Evolutionary conservation across 2,329 filamentous ascomycete species (phyloP), one percentile per base, ranked within the genome.

Genomic region (Hirsutella rhossiliensis): DNA sequence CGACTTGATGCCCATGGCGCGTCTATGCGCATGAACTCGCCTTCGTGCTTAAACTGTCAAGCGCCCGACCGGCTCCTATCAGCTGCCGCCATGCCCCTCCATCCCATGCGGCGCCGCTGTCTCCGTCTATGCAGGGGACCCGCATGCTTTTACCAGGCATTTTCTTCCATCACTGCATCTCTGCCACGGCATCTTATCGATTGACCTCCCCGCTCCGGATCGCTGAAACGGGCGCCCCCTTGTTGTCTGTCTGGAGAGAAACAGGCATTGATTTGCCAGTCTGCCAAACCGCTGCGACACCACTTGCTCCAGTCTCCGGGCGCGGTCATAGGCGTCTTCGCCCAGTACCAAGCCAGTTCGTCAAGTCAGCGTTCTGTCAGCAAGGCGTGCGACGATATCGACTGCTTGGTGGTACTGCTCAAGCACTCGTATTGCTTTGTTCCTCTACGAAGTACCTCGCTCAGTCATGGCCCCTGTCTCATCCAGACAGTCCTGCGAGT

Each of bases 11-110:
- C n/a, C n/a, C 11, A 11, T 38, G 31, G 41, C 41, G 34, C 34
- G 36, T 31, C 41, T 38, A 43, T 43, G 41, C 41, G 41, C 41
- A 43, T 43, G 17, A 43, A 31, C 27, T 40, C 15, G 34, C 15
- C 15, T n/a, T 37, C 34, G 34, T 37, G 34, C 34, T 18, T 15
- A 18, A 9, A 19, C n/a, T 18, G 34, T 37, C 34, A 18, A 11
- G 15, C 11, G 11, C 19, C 38, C 19, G 4, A 18, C 38, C 19
- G 20, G 9, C 23, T n/a, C 38, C n/a, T 30, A 20, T 40, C 39
- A 40, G 27, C 27, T 5, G 29, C 12, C 11, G 28, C 28, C 1
- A 18, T 31, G 38, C 20, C 38, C 38, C 20, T 29, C 27, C 39
- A n/a, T 30, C 39, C 28, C 39, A 11, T n/a, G 9, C 23, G 23